phyloP scores from a whole-genome alignment of 2,329 filamentous ascomycete species.

The Sporothrix brunneoviolacea region DNA sequence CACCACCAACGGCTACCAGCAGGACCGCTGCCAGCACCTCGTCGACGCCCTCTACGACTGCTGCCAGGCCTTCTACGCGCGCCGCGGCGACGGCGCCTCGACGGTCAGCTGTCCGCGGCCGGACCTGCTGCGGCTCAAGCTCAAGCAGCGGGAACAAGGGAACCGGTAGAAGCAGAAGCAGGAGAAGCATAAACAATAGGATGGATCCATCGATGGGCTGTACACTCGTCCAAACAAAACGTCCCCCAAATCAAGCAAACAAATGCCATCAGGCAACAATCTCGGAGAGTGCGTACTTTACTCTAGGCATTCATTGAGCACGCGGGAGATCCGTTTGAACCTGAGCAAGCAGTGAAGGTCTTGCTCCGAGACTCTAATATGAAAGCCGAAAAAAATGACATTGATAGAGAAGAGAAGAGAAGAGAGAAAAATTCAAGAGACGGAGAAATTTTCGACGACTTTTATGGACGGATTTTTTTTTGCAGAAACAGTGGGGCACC shows the following conservation, averaged over 20 bases:
- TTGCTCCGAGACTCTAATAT: constrained; percentile 99
- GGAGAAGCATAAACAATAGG: neutral
- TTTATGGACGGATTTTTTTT: constrained; percentile 10
- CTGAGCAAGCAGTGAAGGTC: constrained; percentile 90
- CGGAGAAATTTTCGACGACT: constrained; percentile 6
- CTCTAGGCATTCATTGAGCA: constrained; percentile 98
- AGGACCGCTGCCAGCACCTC: constrained; percentile 70
- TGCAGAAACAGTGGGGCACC: neutral
- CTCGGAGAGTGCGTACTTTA: constrained; percentile 61
- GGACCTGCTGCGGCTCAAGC: constrained; percentile 70
- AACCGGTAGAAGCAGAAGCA: neutral
- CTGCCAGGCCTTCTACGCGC: constrained; percentile 80
- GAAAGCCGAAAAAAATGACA: constrained; percentile 67
- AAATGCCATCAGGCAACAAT: constrained; percentile 54
- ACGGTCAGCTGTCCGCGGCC: constrained; percentile 83
- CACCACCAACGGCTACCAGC: constrained; percentile 75
- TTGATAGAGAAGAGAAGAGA: constrained; percentile 53
- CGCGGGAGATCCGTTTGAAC: constrained; percentile 74
- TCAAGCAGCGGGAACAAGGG: constrained; percentile 60
- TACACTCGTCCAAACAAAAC: constrained; percentile 32
- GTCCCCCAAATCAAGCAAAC: constrained; percentile 32
- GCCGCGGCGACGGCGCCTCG: constrained; percentile 67
- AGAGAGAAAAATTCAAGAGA: constrained; percentile 32
- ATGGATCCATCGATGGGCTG: constrained; percentile 24
- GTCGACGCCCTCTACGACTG: constrained; percentile 89